Conservation (phyloP, 768 basidiomycete genomes). For the Tricholoma saponaceum region DNA sequence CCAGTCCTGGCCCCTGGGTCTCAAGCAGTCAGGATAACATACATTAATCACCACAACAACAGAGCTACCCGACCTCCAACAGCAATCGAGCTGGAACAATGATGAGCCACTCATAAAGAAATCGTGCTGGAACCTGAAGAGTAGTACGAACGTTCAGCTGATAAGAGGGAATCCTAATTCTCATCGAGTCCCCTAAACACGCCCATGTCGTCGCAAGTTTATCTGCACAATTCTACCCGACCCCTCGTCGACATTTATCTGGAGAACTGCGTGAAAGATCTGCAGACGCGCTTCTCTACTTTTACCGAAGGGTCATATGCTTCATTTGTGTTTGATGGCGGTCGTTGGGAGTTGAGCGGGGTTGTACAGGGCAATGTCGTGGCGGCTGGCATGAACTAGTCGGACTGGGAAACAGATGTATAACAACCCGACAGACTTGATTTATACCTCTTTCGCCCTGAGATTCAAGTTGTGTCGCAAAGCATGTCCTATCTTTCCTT, state of each 20-base stretch:
- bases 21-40: not conserved
- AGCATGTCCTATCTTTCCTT: slow-evolving; percentile 13
- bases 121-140: not conserved
- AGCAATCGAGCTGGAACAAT: not conserved
- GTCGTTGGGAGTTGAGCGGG: slow-evolving; percentile 47
- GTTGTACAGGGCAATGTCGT: not conserved
- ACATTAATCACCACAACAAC: not conserved
- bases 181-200: slow-evolving; percentile 48
- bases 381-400: too few relatives aligned
- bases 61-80: not conserved
- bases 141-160: not conserved
- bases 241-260: slow-evolving; percentile 49
- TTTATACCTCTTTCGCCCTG: slow-evolving; percentile 47
- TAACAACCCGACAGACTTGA: slow-evolving; percentile 24
- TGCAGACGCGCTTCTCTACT: slow-evolving; percentile 14
- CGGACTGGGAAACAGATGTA: slow-evolving; percentile 35
- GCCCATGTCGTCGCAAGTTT: slow-evolving; percentile 52
- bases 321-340: slow-evolving; percentile 57
- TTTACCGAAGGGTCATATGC: slow-evolving; percentile 59
- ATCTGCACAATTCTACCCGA: slow-evolving; percentile 46
- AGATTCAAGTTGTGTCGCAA: slow-evolving; percentile 41
- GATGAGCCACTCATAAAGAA: not conserved
- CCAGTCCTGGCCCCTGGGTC: too few relatives aligned
- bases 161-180: slow-evolving; percentile 50
- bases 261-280: slow-evolving; percentile 45